Evolutionary conservation across 2,329 filamentous ascomycete species (phyloP), one percentile per base, ranked within the genome.

Genomic region (Fusarium brachygibbosum): DNA sequence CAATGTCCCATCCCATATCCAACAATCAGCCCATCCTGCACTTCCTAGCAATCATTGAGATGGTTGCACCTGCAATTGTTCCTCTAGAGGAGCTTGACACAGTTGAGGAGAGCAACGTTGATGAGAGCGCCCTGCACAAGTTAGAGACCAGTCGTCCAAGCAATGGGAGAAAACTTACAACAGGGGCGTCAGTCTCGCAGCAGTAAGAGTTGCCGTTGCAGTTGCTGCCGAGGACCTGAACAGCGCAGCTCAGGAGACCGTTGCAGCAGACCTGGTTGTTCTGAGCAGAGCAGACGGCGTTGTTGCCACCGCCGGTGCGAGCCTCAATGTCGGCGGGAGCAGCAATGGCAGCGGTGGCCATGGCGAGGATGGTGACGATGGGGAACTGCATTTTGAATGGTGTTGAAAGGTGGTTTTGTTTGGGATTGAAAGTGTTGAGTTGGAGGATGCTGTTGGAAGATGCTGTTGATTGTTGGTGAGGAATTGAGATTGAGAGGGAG

Each of bases 371-470:
- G 31, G 51, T 55, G 34, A 67, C 28, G n/a, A 35, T 69, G 21
- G 61, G 34, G 66, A 69, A 69, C 48, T 69, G 63, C 66, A 69
- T 69, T 51, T 63, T 69, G 66, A 40, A 55, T 31, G 42, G 21
- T 28, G 21, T 49, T 48, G 60, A 21, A 6, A 19, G 17, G 35
- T 25, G 5, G 11, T 29, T 9, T 29, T 9, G 29, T 7, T 29
- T 29, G 29, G 29, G 29, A 12, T 29, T 29, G 11, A 10, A 3
- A 49, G 63, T 58, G 55, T 16, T 10, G 34, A 44, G 42, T 49
- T 56, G 48, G 28, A 66, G 12, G 23, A 32, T 61, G 49, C 16
- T 69, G 48, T 41, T 52, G 38, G 23, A 37, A 46, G 29, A 40
- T 49, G 54, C 1, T 60, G 54, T n/a, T 58, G 40, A 48, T 34